A percentile compares a stretch with the other conserved stretches of the same genome.
phyloP scores from a whole-genome alignment of 2,329 filamentous ascomycete genomes.

The Venturia effusa region DNA sequence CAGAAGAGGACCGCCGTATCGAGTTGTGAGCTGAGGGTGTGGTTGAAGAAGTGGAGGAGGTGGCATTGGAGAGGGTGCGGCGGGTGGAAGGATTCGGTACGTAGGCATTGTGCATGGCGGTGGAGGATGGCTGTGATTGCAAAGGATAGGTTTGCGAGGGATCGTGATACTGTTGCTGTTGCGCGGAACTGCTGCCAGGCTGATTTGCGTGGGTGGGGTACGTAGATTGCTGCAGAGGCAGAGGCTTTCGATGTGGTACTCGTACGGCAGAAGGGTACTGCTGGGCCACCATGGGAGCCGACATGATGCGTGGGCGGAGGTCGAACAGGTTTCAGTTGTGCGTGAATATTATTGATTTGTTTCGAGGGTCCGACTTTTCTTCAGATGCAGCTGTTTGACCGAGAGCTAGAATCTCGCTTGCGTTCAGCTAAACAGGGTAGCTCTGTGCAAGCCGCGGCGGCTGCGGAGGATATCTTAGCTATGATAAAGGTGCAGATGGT shows the following conservation, averaged over 20 bases:
- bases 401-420: not conserved
- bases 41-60: conserved; percentile 57
- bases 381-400: not conserved
- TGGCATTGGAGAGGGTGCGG: conserved; percentile 58
- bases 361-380: not conserved
- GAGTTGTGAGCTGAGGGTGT: conserved; percentile 8
- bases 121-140: conserved; percentile 5
- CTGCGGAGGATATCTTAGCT: not conserved
- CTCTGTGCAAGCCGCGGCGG: not conserved
- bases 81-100: conserved; percentile 18
- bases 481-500: not conserved
- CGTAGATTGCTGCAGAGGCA: not conserved
- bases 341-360: not conserved
- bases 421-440: not conserved
- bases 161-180: not conserved
- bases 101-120: not conserved
- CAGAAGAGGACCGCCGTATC: conserved; percentile 64
- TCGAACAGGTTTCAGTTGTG: not conserved
- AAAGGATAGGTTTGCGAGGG: not conserved
- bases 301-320: conserved; percentile 1
- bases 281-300: conserved; percentile 2
- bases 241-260: conserved; percentile 8
- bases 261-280: not conserved
- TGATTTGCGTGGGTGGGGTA: not conserved
- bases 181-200: not conserved